Evolutionary conservation across 176 grass and related monocot species (phyloP).

Genomic region (Carex cristatella): DNA sequence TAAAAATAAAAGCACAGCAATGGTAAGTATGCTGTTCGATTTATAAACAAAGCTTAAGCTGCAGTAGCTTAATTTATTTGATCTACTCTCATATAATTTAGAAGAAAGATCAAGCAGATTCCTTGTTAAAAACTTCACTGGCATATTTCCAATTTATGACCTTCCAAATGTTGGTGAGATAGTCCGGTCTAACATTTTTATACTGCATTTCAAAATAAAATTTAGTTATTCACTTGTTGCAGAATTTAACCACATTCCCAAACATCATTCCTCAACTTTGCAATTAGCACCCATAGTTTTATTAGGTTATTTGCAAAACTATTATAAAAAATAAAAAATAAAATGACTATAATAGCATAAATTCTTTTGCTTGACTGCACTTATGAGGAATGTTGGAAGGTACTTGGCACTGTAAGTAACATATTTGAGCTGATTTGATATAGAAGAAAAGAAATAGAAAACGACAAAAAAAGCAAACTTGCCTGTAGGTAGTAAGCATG

Average conservation of each 20-base stretch:
- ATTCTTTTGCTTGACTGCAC: neutral
- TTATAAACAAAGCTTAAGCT: slow-evolving; percentile 19
- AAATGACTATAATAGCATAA: neutral
- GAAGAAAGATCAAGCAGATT: slow-evolving; percentile 37
- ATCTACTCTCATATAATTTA: neutral
- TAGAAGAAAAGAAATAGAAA: neutral
- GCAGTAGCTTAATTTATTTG: slow-evolving; percentile 34
- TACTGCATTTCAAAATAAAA: slow-evolving; percentile 52
- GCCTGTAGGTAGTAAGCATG: slow-evolving; percentile 99
- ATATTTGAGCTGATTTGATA: neutral
- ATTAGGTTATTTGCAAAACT: neutral
- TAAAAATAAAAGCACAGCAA: neutral
- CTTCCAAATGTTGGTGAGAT: slow-evolving; percentile 92
- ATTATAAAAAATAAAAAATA: neutral
- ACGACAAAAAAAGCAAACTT: slow-evolving; percentile 15
- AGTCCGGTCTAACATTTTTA: slow-evolving; percentile 91
- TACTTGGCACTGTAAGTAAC: neutral
- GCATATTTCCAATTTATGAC: slow-evolving; percentile 98
- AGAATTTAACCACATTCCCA: neutral
- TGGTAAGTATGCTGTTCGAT: neutral
- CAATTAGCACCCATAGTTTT: neutral
- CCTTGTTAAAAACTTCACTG: slow-evolving; percentile 56
- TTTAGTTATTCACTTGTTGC: neutral
- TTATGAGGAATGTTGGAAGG: neutral
- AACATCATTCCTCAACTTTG: neutral